phyloP scores from a whole-genome alignment of 129 eudicot genomes.

The Flaveria brownii region DNA sequence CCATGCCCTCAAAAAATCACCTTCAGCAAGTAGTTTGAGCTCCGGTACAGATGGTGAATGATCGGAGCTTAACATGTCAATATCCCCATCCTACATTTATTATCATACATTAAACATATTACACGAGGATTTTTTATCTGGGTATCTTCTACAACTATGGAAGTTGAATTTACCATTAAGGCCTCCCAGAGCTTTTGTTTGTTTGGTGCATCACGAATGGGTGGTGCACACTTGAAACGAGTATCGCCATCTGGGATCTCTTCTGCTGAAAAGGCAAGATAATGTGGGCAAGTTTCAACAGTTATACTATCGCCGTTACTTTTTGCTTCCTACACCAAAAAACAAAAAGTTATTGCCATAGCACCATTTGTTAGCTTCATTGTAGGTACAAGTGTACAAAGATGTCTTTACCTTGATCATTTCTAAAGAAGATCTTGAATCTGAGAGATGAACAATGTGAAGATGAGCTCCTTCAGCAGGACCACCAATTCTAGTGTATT shows the following conservation, averaged over 20 bases:
- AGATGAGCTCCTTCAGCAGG: slow-evolving; percentile 94
- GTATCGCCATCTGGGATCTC: slow-evolving; percentile 93
- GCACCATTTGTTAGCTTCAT: background rate
- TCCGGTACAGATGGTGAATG: slow-evolving; percentile 94
- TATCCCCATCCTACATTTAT: slow-evolving; percentile 68
- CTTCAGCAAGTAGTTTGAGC: slow-evolving; percentile 76
- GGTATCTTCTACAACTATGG: background rate
- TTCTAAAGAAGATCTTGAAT: slow-evolving; percentile 71
- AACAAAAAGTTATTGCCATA: background rate
- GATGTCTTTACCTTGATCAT: slow-evolving; percentile 60
- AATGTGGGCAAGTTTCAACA: slow-evolving; percentile 97
- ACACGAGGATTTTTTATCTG: background rate
- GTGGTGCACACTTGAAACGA: slow-evolving; percentile 96
- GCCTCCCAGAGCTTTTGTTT: slow-evolving; percentile 86
- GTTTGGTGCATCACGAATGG: slow-evolving; percentile 77
- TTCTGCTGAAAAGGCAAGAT: slow-evolving; percentile 89
- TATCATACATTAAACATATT: background rate
- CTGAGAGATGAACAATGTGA: slow-evolving; percentile 93
- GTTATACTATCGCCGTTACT: slow-evolving; percentile 78
- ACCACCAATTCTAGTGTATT: slow-evolving; percentile 76
- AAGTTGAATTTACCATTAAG: slow-evolving; percentile 55
- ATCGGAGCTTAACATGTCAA: slow-evolving; percentile 96
- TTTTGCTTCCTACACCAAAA: slow-evolving; percentile 81
- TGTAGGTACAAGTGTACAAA: background rate
- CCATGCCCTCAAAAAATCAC: slow-evolving; percentile 96